A percentile compares a stretch with the other conserved stretches of the same genome.
phyloP scores from a whole-genome alignment of 768 basidiomycete genomes.

The Collybia sordida region DNA sequence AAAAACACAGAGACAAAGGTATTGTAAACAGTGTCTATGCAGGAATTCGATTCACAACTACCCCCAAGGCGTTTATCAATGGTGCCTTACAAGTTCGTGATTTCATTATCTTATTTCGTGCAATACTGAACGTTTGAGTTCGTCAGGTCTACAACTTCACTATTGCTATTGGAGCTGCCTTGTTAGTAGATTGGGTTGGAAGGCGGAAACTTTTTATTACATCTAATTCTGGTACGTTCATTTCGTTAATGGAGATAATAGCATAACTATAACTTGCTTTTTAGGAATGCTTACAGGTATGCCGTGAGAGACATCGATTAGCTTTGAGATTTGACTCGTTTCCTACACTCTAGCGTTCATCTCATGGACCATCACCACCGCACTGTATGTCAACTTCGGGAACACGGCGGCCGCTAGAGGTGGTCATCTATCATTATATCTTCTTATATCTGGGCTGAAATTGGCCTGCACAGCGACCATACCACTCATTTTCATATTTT shows the following conservation, averaged over 20 bases:
- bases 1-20: conserved; percentile 45
- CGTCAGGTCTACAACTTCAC: conserved; percentile 60
- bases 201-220: conserved; percentile 66
- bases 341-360: conserved; percentile 41
- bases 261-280: neutral
- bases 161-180: conserved; percentile 56
- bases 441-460: neutral
- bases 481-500: conserved; percentile 66
- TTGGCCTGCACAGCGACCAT: conserved; percentile 44
- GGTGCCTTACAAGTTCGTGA: conserved; percentile 56
- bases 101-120: neutral
- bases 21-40: neutral
- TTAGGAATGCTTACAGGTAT: conserved; percentile 46
- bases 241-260: neutral
- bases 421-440: conserved; percentile 6
- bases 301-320: conserved; percentile 9
- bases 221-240: conserved; percentile 50
- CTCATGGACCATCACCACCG: conserved; percentile 54
- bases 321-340: neutral
- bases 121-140: too few relatives aligned
- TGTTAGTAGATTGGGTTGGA: conserved; percentile 66
- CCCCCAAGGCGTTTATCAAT: conserved; percentile 48
- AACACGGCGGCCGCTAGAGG: conserved; percentile 42
- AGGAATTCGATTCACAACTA: neutral
- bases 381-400: conserved; percentile 39